Base-by-base conservation (phyloP, 2,329 filamentous ascomycete genomes). In the Trichoderma breve region DNA sequence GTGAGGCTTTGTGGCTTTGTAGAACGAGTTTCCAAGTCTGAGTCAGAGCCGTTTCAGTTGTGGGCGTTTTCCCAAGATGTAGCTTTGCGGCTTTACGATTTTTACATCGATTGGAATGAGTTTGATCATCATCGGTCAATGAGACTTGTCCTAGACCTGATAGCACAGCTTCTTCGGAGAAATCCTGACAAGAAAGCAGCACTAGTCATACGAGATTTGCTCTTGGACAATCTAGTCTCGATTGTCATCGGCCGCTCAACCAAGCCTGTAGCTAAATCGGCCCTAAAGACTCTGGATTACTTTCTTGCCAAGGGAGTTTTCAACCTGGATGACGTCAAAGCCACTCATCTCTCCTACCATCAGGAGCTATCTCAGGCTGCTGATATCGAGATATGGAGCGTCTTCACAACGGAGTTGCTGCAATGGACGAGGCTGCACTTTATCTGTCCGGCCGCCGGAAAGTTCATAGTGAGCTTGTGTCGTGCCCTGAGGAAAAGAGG, bases 101-200 rank as follows among this genome's bases (percentile, higher is more conserved):
- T 90, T 76, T 92, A 89, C 77, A 82, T 91, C 65, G 89, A 91
- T 76, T 91, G 89, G 88, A 90, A 90, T 75, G 89, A 91, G 76
- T 88, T 87, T 71, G 89, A 91, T 76, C 87, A 89, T 73, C 87
- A 90, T 75, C 84, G 89, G 12, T 89, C 89, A 43, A 88, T 91
- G 86, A 87, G 86, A 73, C 84, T 90, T 72, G 86, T 90, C 5
- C 82, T 91, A 36, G 89, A 91, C 74, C 81, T 90, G 24, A 80
- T 91, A 26, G 83, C 84, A 6, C 83, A 84, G 69, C 83, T 89
- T 21, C 81, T 89, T 51, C 78, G 79, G 62, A 84, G 81, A 70
- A 89, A 90, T 73, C 85, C 87, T 0, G 78, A 83, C 32, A 75
- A 79, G 3, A 73, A 79, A n/a, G 78, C 78, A 24, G 81, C 81